Evolutionary conservation across 306 rosid species (phyloP), one percentile per base, ranked within the genome.

Genomic region (Quercus variabilis): DNA sequence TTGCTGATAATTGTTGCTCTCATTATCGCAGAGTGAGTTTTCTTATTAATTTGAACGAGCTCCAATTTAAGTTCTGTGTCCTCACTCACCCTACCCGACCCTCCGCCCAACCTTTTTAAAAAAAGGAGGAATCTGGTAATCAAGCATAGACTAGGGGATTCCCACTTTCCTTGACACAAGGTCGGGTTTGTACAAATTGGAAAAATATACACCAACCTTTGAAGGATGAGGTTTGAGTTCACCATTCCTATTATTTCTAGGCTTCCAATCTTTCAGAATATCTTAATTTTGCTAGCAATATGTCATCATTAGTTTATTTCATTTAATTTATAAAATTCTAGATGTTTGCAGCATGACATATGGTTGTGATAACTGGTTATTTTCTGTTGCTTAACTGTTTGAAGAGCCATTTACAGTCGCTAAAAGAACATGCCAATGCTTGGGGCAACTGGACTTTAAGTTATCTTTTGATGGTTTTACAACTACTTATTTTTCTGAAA

Each of bases 21-120:
- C 97, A 94, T 74, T 92, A 88, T 79, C 93, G 92, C 72, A 83
- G 91, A 81, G 99, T 94, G 86, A 89, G 99, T 81, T 73, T 81
- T 75, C 69, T 71, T 69, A 35, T 62, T 21, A 10, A 58, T 79
- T 76, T 79, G 79, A 56, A 78, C 21, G 5, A 28, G 3, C 30
- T 5, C 43, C 43, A 38, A 38, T 38, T 0, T 38, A 38, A 38
- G 43, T 38, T 38, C 8, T 38, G 43, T 38, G 43, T 38, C 43
- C 28, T 1, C 28, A 26, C 28, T 26, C 2, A 0, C 28, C 1
- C 1, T 2, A 1, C 28, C 28, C 28, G 23, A 21, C 28, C 28
- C 28, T 0, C 2, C 28, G 0, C 28, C 2, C 28, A 5, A 21
- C 23, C 23, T 23, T 38, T 38, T 38, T 38, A 11, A 11, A 7